phyloP scores from a whole-genome alignment of 257 asterid species.

The Ballota nigra region DNA sequence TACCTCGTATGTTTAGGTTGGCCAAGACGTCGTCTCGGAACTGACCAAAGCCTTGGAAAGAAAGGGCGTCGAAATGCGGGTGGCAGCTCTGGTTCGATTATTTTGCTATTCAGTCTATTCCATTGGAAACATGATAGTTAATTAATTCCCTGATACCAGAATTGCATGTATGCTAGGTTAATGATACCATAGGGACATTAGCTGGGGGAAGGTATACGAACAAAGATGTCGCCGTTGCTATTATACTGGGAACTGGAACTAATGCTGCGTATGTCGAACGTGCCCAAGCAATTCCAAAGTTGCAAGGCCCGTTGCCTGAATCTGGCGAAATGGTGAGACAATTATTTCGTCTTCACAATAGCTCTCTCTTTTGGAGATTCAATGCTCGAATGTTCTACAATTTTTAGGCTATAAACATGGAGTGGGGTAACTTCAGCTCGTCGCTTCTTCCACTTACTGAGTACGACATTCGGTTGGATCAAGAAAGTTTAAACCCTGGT shows the following conservation, averaged over 20 bases:
- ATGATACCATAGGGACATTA: constrained; percentile 86
- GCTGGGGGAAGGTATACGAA: constrained; percentile 81
- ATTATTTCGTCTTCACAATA: neutral
- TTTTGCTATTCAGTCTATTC: neutral
- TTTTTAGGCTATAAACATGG: constrained; percentile 87
- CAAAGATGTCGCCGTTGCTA: constrained; percentile 64
- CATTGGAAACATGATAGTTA: neutral
- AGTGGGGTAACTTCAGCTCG: constrained; percentile 95
- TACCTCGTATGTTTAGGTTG: constrained; percentile 44
- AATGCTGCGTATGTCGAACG: constrained; percentile 91
- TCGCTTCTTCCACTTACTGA: constrained; percentile 88
- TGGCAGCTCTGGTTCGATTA: constrained; percentile 69
- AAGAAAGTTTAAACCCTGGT: constrained; percentile 76
- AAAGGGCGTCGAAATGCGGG: constrained; percentile 68
- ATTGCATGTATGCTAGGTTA: constrained; percentile 50
- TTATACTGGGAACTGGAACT: constrained; percentile 91
- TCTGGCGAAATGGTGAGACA: constrained; percentile 85
- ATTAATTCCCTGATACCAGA: constrained; percentile 2
- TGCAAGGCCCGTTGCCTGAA: constrained; percentile 84
- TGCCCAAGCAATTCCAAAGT: constrained; percentile 90
- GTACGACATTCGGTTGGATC: constrained; percentile 67
- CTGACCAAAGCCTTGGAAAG: constrained; percentile 72
- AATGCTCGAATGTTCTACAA: constrained; percentile 12
- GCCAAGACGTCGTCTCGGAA: constrained; percentile 74
- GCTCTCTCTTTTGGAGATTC: neutral